A percentile compares a stretch with the other conserved stretches of the same genome.
Conservation (phyloP, 331 rosid species). For the Arachis monticola region DNA sequence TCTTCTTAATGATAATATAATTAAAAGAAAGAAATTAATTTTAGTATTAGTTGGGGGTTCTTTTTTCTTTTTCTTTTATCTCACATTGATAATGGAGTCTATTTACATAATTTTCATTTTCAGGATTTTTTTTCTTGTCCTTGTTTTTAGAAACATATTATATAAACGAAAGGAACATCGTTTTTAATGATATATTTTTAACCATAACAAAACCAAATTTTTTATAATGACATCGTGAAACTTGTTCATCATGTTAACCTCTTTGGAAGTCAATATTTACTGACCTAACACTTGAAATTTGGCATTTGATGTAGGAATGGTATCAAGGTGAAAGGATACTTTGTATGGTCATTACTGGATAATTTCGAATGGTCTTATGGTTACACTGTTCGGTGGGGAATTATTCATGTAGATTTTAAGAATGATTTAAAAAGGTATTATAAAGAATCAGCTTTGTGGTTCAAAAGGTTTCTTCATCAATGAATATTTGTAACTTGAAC, state of each 20-base stretch:
- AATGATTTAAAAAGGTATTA: constrained; percentile 40
- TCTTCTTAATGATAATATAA: no score
- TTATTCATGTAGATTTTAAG: constrained; percentile 42
- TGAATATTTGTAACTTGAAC: neutral
- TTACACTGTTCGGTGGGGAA: constrained; percentile 48
- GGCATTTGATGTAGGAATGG: constrained; percentile 22
- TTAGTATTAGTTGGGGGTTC: no score
- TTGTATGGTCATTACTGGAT: constrained; percentile 41
- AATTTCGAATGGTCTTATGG: constrained; percentile 48
- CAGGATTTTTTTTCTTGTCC: no score
- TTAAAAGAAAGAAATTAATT: no score
- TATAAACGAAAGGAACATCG: neutral
- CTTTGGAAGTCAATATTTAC: neutral
- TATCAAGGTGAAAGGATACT: constrained; percentile 24
- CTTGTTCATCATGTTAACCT: neutral
- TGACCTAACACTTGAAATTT: neutral
- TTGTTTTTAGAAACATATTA: no score
- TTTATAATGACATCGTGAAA: no score
- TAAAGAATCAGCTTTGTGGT: constrained; percentile 47
- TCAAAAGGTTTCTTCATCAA: constrained; percentile 35
- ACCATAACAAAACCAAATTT: no score
- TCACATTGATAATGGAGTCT: no score
- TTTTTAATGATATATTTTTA: no score
- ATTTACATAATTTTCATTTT: no score
- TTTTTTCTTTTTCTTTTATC: no score